A percentile compares a stretch with the other conserved stretches of the same genome.
phyloP scores from a whole-genome alignment of 192 early-diverging fungal species.

The Helicostylum pulchrum region DNA sequence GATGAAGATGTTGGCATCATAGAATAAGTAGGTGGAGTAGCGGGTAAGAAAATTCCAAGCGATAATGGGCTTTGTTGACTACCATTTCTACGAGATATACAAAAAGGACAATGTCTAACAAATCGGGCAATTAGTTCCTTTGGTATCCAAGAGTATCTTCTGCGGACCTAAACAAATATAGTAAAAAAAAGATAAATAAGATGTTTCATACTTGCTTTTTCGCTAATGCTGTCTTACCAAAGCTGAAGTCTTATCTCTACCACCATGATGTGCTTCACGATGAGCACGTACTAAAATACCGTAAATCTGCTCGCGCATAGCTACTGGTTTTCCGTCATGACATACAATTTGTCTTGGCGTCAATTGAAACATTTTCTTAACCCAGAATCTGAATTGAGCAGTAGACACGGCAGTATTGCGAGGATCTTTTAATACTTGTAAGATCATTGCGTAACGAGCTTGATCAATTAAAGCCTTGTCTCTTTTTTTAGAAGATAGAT shows the following conservation, averaged over 20 bases:
- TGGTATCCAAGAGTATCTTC: slow-evolving; percentile 46
- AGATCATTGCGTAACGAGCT: slow-evolving; percentile 45
- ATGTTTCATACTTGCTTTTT: background rate
- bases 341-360: slow-evolving; percentile 37
- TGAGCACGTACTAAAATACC: slow-evolving; percentile 48
- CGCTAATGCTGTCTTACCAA: slow-evolving; percentile 30
- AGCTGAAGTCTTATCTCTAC: slow-evolving; percentile 50
- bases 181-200: background rate
- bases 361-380: slow-evolving; percentile 51
- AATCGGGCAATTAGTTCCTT: slow-evolving; percentile 49
- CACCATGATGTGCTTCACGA: slow-evolving; percentile 48
- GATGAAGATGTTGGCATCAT: slow-evolving; percentile 1
- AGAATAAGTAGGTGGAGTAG: slow-evolving; percentile 11
- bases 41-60: slow-evolving; percentile 11
- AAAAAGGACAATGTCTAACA: slow-evolving; percentile 45
- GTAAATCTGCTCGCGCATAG: slow-evolving; percentile 46
- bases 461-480: slow-evolving; percentile 49
- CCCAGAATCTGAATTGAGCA: slow-evolving; percentile 52
- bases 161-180: slow-evolving; percentile 35
- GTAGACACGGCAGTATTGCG: slow-evolving; percentile 49
- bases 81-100: slow-evolving; percentile 38
- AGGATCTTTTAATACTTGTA: slow-evolving; percentile 47
- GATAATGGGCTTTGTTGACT: slow-evolving; percentile 27
- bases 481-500: slow-evolving; percentile 49
- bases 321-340: slow-evolving; percentile 49